A percentile compares a stretch with the other conserved stretches of the same genome.
Conservation (phyloP, 176 grass and related monocot genomes). For the Aegilops sharonensis region DNA sequence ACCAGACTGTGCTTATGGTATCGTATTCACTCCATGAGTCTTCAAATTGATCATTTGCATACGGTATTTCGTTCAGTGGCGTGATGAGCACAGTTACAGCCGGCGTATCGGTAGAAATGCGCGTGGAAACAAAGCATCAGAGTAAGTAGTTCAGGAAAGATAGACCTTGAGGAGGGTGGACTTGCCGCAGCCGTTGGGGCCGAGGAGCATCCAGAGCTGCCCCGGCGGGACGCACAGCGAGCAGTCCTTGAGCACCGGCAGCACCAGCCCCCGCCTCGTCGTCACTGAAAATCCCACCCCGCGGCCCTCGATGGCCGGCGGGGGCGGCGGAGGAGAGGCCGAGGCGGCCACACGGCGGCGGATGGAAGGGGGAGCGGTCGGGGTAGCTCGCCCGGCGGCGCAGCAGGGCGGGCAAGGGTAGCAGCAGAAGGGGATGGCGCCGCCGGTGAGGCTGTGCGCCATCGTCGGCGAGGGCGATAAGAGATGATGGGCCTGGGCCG, state of each 20-base stretch:
- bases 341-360: background rate
- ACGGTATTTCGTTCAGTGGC: background rate
- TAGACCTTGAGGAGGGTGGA: constrained; percentile 86
- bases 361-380: background rate
- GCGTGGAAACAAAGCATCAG: background rate
- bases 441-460: constrained; percentile 37
- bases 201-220: constrained; percentile 97
- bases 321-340: background rate
- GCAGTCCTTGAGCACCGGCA: constrained; percentile 77
- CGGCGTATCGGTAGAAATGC: background rate
- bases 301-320: constrained; percentile 59
- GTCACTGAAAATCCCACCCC: constrained; percentile 63
- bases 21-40: background rate
- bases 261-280: constrained; percentile 39
- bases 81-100: background rate
- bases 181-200: constrained; percentile 95
- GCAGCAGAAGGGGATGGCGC: constrained; percentile 13
- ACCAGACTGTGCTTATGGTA: background rate
- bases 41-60: background rate
- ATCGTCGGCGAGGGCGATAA: constrained; percentile 7
- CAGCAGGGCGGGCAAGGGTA: background rate
- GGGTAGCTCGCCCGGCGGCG: background rate
- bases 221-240: constrained; percentile 66
- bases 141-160: background rate
- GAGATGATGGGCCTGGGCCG: background rate